These are phyloP conservation scores for Eragrostis nindensis DNA, from an alignment of 176 grass and related monocot species.

Conservation along the genomic window DNA sequence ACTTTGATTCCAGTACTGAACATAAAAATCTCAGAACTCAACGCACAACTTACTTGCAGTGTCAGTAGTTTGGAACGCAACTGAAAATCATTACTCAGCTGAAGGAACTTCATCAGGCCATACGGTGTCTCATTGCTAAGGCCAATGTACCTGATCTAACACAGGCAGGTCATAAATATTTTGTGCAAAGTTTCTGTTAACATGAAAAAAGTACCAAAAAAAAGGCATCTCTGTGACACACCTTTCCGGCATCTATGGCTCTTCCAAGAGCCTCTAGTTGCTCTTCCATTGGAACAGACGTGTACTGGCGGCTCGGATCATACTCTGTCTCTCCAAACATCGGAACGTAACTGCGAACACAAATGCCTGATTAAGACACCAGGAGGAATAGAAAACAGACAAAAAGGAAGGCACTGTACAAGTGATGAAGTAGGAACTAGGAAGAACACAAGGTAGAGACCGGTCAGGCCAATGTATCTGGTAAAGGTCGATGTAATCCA, in stretches of 20 bases:
- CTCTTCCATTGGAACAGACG: constrained; percentile 69
- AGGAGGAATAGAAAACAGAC: not conserved
- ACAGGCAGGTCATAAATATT: constrained; percentile 20
- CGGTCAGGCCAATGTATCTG: constrained; percentile 99
- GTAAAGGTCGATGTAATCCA: constrained; percentile 94
- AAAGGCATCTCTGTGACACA: constrained; percentile 29
- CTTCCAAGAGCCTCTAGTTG: constrained; percentile 78
- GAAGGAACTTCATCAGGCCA: constrained; percentile 90
- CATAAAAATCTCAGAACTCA: not conserved
- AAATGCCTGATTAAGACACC: not conserved
- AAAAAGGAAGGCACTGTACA: not conserved
- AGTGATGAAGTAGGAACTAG: not conserved
- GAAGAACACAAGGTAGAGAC: constrained; percentile 32
- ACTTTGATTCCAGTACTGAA: not conserved
- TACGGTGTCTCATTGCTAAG: constrained; percentile 96
- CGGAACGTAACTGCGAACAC: constrained; percentile 64
- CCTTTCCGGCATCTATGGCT: constrained; percentile 77
- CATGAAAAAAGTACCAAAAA: not conserved
- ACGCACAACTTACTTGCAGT: constrained; percentile 54
- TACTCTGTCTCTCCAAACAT: constrained; percentile 98
- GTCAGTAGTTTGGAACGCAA: constrained; percentile 64
- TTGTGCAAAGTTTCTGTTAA: not conserved
- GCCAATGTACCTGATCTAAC: constrained; percentile 89
- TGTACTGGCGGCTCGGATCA: constrained; percentile 60
- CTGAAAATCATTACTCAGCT: constrained; percentile 45